phyloP scores from a whole-genome alignment of 164 flowering plant genomes.

The Stephania japonica region DNA sequence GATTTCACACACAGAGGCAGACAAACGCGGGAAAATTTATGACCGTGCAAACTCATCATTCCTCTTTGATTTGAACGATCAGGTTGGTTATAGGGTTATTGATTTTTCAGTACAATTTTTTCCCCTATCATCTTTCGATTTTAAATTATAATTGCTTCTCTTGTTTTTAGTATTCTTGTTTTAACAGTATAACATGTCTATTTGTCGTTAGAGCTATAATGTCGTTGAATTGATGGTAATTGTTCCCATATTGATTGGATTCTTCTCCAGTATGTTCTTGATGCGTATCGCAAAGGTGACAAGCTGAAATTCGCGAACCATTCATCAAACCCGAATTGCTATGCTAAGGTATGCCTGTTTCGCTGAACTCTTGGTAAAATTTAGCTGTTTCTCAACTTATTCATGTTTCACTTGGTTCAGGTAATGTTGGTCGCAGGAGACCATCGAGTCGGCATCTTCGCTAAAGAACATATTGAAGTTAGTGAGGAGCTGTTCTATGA shows the following conservation, averaged over 20 bases:
- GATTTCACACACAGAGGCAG: slow-evolving; percentile 91
- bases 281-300: slow-evolving; percentile 97
- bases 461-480: slow-evolving; percentile 85
- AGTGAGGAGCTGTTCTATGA: slow-evolving; percentile 94
- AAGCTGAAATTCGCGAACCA: slow-evolving; percentile 97
- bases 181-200: background rate
- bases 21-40: slow-evolving; percentile 94
- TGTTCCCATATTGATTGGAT: background rate
- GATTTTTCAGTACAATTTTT: background rate
- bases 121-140: background rate
- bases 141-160: background rate
- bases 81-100: slow-evolving; percentile 39
- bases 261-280: slow-evolving; percentile 72
- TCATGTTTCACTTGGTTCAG: slow-evolving; percentile 29
- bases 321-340: slow-evolving; percentile 87
- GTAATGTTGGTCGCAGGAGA: slow-evolving; percentile 97
- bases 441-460: slow-evolving; percentile 94
- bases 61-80: slow-evolving; percentile 93
- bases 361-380: background rate
- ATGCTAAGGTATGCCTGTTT: slow-evolving; percentile 62
- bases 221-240: background rate
- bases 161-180: background rate
- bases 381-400: slow-evolving; percentile 3
- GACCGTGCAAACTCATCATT: slow-evolving; percentile 94
- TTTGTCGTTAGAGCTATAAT: background rate